These are phyloP conservation scores for Colletotrichum sp. DNA, from an alignment of 2,329 filamentous ascomycete genomes.

Conservation along the genomic window DNA sequence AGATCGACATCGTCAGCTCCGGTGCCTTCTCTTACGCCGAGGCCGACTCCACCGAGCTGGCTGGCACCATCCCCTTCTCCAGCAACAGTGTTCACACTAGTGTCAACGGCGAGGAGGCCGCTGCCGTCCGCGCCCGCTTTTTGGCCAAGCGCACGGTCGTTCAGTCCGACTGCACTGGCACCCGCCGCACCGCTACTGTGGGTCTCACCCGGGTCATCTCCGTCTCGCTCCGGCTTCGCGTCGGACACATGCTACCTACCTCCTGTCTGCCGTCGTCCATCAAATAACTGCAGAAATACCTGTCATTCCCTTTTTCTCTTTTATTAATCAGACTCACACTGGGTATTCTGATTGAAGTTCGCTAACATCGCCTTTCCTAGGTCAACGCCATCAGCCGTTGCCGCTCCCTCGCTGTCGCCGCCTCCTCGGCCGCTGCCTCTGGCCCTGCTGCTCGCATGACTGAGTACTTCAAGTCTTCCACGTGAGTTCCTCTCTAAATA, in stretches of 20 bases:
- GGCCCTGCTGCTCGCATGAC: conserved; percentile 54
- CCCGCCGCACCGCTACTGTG: conserved; percentile 44
- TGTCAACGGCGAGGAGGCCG: conserved; percentile 61
- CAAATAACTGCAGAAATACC: too few species aligned
- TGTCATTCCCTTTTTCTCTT: too few species aligned
- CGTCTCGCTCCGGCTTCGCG: not conserved
- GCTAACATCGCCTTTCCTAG: too few species aligned
- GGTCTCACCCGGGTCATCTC: not conserved
- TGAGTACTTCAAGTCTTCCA: conserved; percentile 69
- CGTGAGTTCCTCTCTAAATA: too few species aligned
- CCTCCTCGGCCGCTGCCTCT: conserved; percentile 55
- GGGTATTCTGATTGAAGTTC: too few species aligned
- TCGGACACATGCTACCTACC: not conserved
- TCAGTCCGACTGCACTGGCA: conserved; percentile 59
- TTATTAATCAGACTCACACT: too few species aligned
- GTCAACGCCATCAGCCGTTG: conserved; percentile 59
- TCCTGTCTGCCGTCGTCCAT: not conserved
- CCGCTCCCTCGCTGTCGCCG: conserved; percentile 54
- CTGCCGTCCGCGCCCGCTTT: conserved; percentile 51
- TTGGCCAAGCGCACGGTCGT: conserved; percentile 53
- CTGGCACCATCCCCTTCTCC: conserved; percentile 59
- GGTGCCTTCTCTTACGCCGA: conserved; percentile 64
- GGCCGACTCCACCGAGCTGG: conserved; percentile 56
- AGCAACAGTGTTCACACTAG: conserved; percentile 64
- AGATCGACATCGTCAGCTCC: conserved; percentile 58